phyloP scores from a whole-genome alignment of 148 eudicot genomes.

The Pouteria glomerata region DNA sequence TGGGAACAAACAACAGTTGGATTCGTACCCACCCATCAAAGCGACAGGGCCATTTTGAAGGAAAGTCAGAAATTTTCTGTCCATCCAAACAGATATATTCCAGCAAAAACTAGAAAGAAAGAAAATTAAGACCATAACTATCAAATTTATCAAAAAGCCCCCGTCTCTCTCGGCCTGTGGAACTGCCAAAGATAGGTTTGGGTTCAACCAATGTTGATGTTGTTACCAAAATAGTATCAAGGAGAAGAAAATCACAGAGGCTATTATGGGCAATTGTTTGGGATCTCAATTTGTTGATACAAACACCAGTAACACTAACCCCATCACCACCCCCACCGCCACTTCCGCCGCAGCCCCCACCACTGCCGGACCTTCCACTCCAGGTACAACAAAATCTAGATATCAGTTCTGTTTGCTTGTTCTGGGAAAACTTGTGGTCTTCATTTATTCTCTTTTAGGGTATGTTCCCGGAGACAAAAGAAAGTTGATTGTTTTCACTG shows the following conservation, averaged over 20 bases:
- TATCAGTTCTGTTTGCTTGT: not conserved
- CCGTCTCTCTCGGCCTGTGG: not conserved
- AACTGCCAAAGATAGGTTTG: not conserved
- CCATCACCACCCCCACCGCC: not conserved
- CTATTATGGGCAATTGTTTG: constrained; percentile 39
- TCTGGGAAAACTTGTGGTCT: not conserved
- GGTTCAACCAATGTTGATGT: not conserved
- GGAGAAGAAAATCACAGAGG: not conserved
- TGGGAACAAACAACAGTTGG: too few species aligned
- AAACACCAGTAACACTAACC: constrained; percentile 16
- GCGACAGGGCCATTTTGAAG: too few species aligned
- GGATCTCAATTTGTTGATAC: constrained; percentile 19
- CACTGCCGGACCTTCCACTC: constrained; percentile 7
- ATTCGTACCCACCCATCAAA: too few species aligned
- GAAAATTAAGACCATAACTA: too few species aligned
- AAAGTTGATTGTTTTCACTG: too few species aligned
- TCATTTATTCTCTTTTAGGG: not conserved
- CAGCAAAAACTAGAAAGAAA: too few species aligned
- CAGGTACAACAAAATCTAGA: constrained; percentile 17
- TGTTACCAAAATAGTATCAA: not conserved
- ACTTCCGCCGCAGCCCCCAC: not conserved
- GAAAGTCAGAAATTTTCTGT: too few species aligned
- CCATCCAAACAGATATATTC: too few species aligned
- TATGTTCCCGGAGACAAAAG: too few species aligned
- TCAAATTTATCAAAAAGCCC: too few species aligned